Base-by-base conservation (phyloP, 2,329 filamentous ascomycete species). In the Nothomitra cinnamomea region DNA sequence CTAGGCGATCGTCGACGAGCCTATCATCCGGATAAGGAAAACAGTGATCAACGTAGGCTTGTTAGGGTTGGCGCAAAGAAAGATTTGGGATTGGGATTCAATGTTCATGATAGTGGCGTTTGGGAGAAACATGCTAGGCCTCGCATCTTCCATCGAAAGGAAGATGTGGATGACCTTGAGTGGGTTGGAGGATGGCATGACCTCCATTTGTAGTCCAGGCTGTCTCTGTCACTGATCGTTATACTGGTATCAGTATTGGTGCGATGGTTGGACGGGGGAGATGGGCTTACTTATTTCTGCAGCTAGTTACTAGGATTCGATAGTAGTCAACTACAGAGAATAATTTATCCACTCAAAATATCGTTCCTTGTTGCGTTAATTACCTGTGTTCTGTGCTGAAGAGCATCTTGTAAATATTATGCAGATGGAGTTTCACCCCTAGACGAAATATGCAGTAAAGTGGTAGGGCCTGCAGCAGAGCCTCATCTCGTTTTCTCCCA, bases 121-220 rank as follows among this genome's bases (percentile, higher is more conserved):
- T 54, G 47, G 61, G 60, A 62, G 57, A 42, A 60, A 59, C 56
- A 62, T 61, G 61, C 67, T 64, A 54, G 57, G 58, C 38, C 57
- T 55, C 50, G 38, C 67, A 74, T 72, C 71, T 77, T 76, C 58
- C 79, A 77, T 76, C 76, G 77, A 63, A 73, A 77, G 63, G 80
- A 83, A 64, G 82, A 84, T 70, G 77, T 86, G 67, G 82, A 82
- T 64, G 85, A 90, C 64, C 71, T 89, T 73, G 88, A 94, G 79
- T 94, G 90, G 83, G 87, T 95, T 80, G 88, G 88, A 74, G 87
- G 85, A 71, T 94, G 86, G 80, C 81, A 85, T 68, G 80, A 81
- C 66, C 73, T 78, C 67, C 76, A 79, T 67, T 74, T 79, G 67
- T 79, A 77, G 73, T 70, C 64, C 28, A 49, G 22, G 28, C 45